phyloP scores from a whole-genome alignment of 2,329 filamentous ascomycete species.

The Davidsoniella australis region DNA sequence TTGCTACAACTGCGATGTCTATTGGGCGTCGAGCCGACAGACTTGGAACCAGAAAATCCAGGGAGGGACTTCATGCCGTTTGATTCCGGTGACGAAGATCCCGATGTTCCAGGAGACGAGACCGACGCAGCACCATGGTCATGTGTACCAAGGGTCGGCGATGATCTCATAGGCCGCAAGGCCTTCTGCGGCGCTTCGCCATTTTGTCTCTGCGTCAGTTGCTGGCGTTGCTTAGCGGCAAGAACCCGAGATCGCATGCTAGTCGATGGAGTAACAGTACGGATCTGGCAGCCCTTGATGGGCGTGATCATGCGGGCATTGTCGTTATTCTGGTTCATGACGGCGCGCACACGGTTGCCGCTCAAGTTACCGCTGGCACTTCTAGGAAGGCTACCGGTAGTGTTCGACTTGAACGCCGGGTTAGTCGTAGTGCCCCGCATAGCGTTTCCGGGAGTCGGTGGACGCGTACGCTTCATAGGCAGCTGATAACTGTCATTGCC shows the following conservation, averaged over 20 bases:
- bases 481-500: neutral
- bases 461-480: conserved; percentile 1
- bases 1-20: neutral
- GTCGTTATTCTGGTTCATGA: conserved; percentile 3
- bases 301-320: conserved; percentile 10
- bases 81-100: conserved; percentile 5
- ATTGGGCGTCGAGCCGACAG: neutral
- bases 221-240: conserved; percentile 1
- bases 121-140: conserved; percentile 10
- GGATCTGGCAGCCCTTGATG: conserved; percentile 1
- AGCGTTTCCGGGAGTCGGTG: neutral
- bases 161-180: conserved; percentile 9
- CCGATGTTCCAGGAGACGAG: conserved; percentile 6
- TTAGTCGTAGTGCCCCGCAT: neutral
- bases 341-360: neutral
- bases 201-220: neutral
- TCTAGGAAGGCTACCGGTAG: neutral
- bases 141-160: conserved; percentile 8
- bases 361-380: neutral
- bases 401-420: neutral
- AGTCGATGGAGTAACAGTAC: conserved; percentile 4
- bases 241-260: neutral
- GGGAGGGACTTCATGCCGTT: neutral
- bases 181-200: neutral
- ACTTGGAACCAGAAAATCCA: neutral